Evolutionary conservation across 192 early-diverging fungal species (phyloP), one percentile per base, ranked within the genome.

Genomic region (Dissophora globulifera): DNA sequence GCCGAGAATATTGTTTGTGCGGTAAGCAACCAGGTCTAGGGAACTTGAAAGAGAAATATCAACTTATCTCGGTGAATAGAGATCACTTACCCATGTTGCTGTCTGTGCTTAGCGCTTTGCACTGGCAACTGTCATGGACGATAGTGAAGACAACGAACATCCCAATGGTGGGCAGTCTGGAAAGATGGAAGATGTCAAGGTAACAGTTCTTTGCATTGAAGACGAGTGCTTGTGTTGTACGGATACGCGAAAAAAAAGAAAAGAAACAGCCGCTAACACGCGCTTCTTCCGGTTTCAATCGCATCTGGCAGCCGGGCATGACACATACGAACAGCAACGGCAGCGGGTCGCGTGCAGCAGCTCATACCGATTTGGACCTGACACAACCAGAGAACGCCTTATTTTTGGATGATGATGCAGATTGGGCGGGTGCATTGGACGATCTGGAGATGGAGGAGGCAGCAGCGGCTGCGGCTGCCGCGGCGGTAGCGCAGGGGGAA

Each of bases 381-480:
- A 51, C 69, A 0, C 69, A 74, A 17, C 49, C 62, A 20, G 71
- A 75, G 32, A 75, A 75, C 29, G 71, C 71, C 0, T 27, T 66
- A 0, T 65, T 59, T 32, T 52, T 75, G 55, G 62, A 60, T 12
- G 62, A 75, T 23, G 71, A 75, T 35, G 57, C 19, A 7, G 57
- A 75, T 12, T 75, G 71, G 71, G 54, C 45, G 16, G 50, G 15
- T 0, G 62, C 56, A 9, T 23, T 75, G 12, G 62, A 64, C 23
- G 71, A 75, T n/a, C 30, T 75, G 6, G 71, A 75, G 3, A 66
- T 66, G 50, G 71, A 75, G 29, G 71, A 65, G 19, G 50, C 40
- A 10, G n/a, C 40, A 41, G 47, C 51, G n/a, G 19, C 40, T 13
- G 5, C 55, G 15, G 32, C 49, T 5, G 35, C 22, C n/a, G 42